A percentile compares a stretch with the other conserved stretches of the same genome.
Conservation (phyloP, 257 asterid genomes). For the Cynanchum wilfordii region DNA sequence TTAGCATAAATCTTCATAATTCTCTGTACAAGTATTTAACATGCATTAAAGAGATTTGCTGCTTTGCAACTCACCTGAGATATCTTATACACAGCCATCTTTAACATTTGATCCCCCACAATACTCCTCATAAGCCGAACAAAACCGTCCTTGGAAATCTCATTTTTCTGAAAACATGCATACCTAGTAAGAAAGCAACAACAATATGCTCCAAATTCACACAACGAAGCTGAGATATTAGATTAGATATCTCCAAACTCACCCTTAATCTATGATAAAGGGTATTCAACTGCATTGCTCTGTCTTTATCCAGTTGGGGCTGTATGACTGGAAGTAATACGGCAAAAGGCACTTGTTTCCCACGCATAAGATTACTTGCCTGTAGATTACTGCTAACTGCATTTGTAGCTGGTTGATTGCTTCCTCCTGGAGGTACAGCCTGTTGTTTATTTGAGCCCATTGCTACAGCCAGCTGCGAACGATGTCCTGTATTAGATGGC, state of each 20-base stretch:
- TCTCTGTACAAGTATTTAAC: neutral
- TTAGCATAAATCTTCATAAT: neutral
- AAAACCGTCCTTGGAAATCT: constrained; percentile 77
- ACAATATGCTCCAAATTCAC: constrained; percentile 11
- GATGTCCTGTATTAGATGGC: constrained; percentile 30
- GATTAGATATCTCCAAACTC: constrained; percentile 15
- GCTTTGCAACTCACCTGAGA: constrained; percentile 42
- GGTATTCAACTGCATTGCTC: constrained; percentile 77
- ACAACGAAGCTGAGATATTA: constrained; percentile 11
- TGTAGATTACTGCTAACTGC: constrained; percentile 34
- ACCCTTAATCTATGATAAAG: constrained; percentile 73
- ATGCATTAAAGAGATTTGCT: neutral
- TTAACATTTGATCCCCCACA: constrained; percentile 91
- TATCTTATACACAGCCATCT: constrained; percentile 74
- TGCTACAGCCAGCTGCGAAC: constrained; percentile 38
- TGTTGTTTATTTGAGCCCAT: constrained; percentile 40
- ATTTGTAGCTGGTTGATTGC: constrained; percentile 43
- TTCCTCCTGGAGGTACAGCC: constrained; percentile 28
- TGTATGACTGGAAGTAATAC: constrained; percentile 82
- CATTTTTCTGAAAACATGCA: constrained; percentile 60
- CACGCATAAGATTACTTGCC: constrained; percentile 38
- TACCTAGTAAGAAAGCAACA: constrained; percentile 17
- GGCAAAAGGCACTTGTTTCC: constrained; percentile 92
- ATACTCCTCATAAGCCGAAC: constrained; percentile 80
- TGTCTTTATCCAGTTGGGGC: constrained; percentile 89